Base-by-base conservation (phyloP, 495 filamentous ascomycete genomes). In the Penicillium canescens region DNA sequence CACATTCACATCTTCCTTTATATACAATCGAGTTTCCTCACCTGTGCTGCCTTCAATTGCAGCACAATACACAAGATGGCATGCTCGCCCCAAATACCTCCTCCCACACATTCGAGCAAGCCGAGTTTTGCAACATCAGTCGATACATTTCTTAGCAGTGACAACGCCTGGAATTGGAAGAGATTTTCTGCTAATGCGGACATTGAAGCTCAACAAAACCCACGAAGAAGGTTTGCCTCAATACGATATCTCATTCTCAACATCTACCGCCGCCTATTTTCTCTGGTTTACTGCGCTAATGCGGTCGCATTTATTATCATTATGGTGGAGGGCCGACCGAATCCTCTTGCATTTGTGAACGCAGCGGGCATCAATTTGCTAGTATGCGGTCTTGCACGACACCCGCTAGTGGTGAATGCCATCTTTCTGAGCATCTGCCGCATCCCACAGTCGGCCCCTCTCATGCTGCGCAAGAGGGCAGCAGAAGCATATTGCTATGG, bases 401-500 rank as follows among this genome's bases (percentile, higher is more conserved):
- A 91, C 60, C 88, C 91, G 52, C 78, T 89, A 46, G 77, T 91
- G 12, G 80, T 93, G 59, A 93, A 93, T 67, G 59, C 78, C 14
- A 78, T 90, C 26, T 92, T 88, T 60, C 69, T 71, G 48, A 56
- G 86, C 28, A 85, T 82, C 49, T 77, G 73, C 52, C 78, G 73
- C 9, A 72, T 87, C 49, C 84, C 88, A 0, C 72, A 77, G 42
- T 80, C 74, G 3, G 78, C 80, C 23, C 89, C 89, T 0, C 71
- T 90, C 34, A 69, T 74, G 36, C 69, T 89, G 39, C 86, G 89
- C 31, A 78, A 77, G 0, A 71, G 83, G 13, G 78, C 82, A 0
- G 86, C 88, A 24, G 89, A 91, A 60, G 76, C 89, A 3, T 92
- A 90, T 63, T 83, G 88, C 37, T 87, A 87, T 65, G 90, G 90